phyloP scores from a whole-genome alignment of 805 yeast species.

The Yarrowia sp. region DNA sequence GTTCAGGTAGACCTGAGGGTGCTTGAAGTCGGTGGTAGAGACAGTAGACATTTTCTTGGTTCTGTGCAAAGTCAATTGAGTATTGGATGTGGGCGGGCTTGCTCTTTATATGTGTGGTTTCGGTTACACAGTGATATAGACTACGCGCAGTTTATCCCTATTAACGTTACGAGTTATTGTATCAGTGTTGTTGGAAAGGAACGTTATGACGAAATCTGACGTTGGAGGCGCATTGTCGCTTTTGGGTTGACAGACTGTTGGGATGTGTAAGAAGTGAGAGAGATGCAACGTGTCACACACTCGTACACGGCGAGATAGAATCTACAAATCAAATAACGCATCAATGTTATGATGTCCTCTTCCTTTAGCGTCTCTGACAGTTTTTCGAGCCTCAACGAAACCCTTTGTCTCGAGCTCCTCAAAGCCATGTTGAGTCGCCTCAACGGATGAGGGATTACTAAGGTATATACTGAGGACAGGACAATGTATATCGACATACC shows the following conservation, averaged over 20 bases:
- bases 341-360: no score
- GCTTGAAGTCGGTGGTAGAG: slow-evolving; percentile 22
- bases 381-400: no score
- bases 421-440: no score
- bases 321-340: no score
- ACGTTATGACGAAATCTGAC: slow-evolving; percentile 20
- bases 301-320: no score
- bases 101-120: not conserved
- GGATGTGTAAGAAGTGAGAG: not conserved
- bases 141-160: not conserved
- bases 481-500: no score
- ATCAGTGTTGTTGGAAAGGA: not conserved
- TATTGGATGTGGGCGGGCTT: not conserved
- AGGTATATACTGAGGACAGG: no score
- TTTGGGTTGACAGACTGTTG: slow-evolving; percentile 1
- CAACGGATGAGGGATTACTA: not conserved
- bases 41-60: slow-evolving; percentile 15
- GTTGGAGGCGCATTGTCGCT: slow-evolving; percentile 4
- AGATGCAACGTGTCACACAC: not conserved
- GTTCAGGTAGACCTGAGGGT: slow-evolving; percentile 49
- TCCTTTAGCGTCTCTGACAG: no score
- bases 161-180: slow-evolving; percentile 13
- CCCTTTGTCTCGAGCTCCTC: no score
- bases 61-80: not conserved
- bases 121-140: not conserved